These are phyloP conservation scores for Loxodes magnus DNA, from an alignment of 73 alveolate species.

Conservation along the genomic window DNA sequence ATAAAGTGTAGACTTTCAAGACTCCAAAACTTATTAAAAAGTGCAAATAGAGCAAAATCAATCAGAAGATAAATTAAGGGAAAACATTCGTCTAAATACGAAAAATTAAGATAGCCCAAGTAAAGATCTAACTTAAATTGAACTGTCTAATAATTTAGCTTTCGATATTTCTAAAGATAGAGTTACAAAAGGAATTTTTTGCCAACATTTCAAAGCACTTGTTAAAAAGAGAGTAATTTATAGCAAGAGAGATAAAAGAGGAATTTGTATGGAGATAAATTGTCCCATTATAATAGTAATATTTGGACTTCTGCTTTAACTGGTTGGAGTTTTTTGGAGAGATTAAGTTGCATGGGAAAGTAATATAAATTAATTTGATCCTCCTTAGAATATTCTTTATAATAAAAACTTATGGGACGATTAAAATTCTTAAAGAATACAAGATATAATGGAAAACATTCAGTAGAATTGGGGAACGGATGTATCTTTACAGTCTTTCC, in stretches of 20 bases:
- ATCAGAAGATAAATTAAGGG: not conserved
- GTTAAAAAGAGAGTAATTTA: conserved; percentile 52
- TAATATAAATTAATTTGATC: conserved; percentile 1
- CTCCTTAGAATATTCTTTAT: conserved; percentile 14
- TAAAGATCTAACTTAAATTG: not conserved
- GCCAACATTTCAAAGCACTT: conserved; percentile 50
- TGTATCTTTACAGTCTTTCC: not conserved
- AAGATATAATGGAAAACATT: not conserved
- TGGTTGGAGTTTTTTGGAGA: conserved; percentile 2
- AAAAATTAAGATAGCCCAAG: not conserved
- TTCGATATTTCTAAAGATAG: conserved; percentile 5
- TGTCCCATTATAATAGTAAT: conserved; percentile 3
- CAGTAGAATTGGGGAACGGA: too few relatives aligned
- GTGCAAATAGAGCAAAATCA: conserved; percentile 17
- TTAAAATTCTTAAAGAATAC: not conserved
- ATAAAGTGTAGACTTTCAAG: conserved; percentile 15
- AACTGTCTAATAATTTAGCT: not conserved
- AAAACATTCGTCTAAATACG: too few relatives aligned
- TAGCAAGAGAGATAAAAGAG: conserved; percentile 42
- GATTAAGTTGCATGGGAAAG: conserved; percentile 9
- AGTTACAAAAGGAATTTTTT: not conserved
- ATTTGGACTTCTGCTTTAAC: conserved; percentile 17
- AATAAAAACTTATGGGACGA: conserved; percentile 1
- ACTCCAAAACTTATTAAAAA: conserved; percentile 21
- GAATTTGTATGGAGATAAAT: not conserved